Evolutionary conservation across 2,329 filamentous ascomycete species (phyloP).

Genomic region (Sclerotinia nivalis): DNA sequence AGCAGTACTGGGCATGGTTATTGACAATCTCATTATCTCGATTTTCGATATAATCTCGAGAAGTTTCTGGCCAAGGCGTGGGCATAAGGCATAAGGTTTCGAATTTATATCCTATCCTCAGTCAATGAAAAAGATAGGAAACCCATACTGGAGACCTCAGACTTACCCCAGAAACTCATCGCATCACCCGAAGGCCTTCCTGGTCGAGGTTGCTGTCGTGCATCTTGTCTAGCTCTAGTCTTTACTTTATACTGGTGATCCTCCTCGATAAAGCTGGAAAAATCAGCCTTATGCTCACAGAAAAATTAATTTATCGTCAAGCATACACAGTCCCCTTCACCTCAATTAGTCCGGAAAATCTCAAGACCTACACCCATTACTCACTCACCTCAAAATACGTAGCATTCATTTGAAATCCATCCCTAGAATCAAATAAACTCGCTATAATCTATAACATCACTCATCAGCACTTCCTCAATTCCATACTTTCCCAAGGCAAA

Average conservation of each 20-base stretch:
- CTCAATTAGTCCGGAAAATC: slow-evolving; percentile 28
- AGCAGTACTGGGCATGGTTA: slow-evolving; percentile 95
- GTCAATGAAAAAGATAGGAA: slow-evolving; percentile 18
- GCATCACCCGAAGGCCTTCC: slow-evolving; percentile 67
- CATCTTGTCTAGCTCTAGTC: slow-evolving; percentile 58
- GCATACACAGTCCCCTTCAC: slow-evolving; percentile 56
- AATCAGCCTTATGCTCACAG: slow-evolving; percentile 27
- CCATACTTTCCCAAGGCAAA: neutral
- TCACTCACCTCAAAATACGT: slow-evolving; percentile 77
- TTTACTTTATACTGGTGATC: slow-evolving; percentile 72
- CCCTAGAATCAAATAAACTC: slow-evolving; percentile 76
- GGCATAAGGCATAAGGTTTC: slow-evolving; percentile 81
- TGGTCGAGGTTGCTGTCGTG: slow-evolving; percentile 48
- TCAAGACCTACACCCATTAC: neutral
- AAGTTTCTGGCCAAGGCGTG: slow-evolving; percentile 69
- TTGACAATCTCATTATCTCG: slow-evolving; percentile 72
- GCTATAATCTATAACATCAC: slow-evolving; percentile 69
- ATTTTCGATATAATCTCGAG: slow-evolving; percentile 75
- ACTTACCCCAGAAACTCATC: slow-evolving; percentile 88
- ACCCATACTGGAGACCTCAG: neutral
- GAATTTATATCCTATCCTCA: slow-evolving; percentile 84
- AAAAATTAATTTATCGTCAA: neutral
- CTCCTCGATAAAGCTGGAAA: slow-evolving; percentile 83
- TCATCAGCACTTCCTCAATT: neutral
- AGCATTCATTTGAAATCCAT: slow-evolving; percentile 96